Conservation (phyloP, 129 eudicot genomes). For the Artemisia tridentata region DNA sequence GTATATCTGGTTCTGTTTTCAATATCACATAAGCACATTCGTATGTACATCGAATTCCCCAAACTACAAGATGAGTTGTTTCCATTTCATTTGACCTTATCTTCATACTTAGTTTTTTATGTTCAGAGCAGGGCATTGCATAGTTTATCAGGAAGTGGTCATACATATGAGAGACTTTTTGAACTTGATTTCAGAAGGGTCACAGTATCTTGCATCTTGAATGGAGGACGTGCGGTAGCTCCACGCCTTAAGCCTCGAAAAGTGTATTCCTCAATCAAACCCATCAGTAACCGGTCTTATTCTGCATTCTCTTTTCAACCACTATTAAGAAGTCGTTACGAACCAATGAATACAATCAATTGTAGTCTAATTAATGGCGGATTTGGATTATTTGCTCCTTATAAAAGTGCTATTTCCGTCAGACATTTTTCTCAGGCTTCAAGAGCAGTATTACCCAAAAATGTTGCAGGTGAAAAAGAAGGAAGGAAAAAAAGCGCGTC, state of each 20-base stretch:
- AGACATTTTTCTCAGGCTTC: constrained; percentile 48
- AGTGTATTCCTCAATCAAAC: constrained; percentile 22
- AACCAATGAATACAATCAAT: constrained; percentile 26
- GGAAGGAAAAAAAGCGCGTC: constrained; percentile 17
- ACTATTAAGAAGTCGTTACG: constrained; percentile 30
- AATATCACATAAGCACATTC: too few relatives aligned
- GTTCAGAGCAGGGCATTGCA: constrained; percentile 61
- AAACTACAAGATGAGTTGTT: not conserved
- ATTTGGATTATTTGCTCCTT: constrained; percentile 28
- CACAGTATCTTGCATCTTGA: constrained; percentile 31
- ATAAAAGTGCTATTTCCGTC: constrained; percentile 26
- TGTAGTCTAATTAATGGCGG: constrained; percentile 36
- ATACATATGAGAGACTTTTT: constrained; percentile 32
- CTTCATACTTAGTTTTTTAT: constrained; percentile 33
- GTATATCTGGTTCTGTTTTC: too few relatives aligned
- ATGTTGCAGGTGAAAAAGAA: constrained; percentile 31
- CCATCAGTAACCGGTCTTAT: constrained; percentile 25
- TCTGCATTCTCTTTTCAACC: constrained; percentile 33
- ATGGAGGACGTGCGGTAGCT: constrained; percentile 21
- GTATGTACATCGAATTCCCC: too few relatives aligned
- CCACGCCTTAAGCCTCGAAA: constrained; percentile 29
- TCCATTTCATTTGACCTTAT: not conserved
- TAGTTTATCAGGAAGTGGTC: constrained; percentile 31
- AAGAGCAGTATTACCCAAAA: constrained; percentile 32
- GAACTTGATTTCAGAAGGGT: constrained; percentile 29